phyloP scores from a whole-genome alignment of 495 filamentous ascomycete genomes.

The Aspergillus nanangensis region DNA sequence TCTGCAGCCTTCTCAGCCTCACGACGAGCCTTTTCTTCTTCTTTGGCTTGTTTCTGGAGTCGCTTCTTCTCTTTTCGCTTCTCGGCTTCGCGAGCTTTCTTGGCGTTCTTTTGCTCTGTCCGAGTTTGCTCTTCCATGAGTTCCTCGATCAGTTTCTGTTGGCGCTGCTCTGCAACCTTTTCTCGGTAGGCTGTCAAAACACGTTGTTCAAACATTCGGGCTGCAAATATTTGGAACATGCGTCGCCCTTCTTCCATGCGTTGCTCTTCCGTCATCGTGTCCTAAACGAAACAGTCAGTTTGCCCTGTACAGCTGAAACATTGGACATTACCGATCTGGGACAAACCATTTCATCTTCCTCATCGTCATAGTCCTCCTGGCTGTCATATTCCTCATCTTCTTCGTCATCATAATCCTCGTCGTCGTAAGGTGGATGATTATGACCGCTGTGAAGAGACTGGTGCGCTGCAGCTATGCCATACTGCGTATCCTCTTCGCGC shows the following conservation, averaged over 20 bases:
- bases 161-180: slow-evolving; percentile 89
- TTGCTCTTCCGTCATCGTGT: slow-evolving; percentile 95
- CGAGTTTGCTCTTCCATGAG: slow-evolving; percentile 75
- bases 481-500: slow-evolving; percentile 86
- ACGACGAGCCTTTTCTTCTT: slow-evolving; percentile 80
- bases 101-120: slow-evolving; percentile 75
- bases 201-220: slow-evolving; percentile 97
- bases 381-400: slow-evolving; percentile 88
- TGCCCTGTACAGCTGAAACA: slow-evolving; percentile 11
- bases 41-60: slow-evolving; percentile 77
- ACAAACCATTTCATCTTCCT: slow-evolving; percentile 78
- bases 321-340: slow-evolving; percentile 3
- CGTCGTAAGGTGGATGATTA: slow-evolving; percentile 63
- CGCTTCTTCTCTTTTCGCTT: slow-evolving; percentile 89
- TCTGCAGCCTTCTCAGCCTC: slow-evolving; percentile 92
- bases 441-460: slow-evolving; percentile 58
- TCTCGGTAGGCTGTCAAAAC: slow-evolving; percentile 96
- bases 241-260: slow-evolving; percentile 97
- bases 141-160: slow-evolving; percentile 87
- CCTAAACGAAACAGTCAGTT: slow-evolving; percentile 51
- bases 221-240: slow-evolving; percentile 99
- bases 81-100: slow-evolving; percentile 88
- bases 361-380: slow-evolving; percentile 80
- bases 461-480: slow-evolving; percentile 54
- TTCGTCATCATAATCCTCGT: slow-evolving; percentile 71